Conservation (phyloP, 352 stramenopile species). For the Globisporangium splendens region DNA sequence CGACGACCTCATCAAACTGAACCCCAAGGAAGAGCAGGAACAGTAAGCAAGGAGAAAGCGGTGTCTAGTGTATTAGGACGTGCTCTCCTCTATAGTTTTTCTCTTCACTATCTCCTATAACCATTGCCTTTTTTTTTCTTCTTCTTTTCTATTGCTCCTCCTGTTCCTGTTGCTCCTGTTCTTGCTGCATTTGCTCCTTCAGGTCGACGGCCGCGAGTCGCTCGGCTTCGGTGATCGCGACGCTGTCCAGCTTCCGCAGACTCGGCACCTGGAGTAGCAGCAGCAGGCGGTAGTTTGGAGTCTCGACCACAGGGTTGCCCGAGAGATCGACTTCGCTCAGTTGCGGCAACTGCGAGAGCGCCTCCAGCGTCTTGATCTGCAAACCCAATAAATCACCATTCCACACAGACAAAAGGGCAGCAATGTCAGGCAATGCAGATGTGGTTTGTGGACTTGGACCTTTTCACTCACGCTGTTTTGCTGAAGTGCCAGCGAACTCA, state of each 20-base stretch:
- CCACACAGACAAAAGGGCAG: background rate
- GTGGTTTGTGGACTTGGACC: background rate
- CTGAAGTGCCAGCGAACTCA: slow-evolving; percentile 46
- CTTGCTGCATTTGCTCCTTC: slow-evolving; percentile 24
- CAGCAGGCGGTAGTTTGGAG: slow-evolving; percentile 47
- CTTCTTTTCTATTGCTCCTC: slow-evolving; percentile 11
- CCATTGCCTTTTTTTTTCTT: slow-evolving; percentile 7
- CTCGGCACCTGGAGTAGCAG: slow-evolving; percentile 50
- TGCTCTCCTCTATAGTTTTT: slow-evolving; percentile 11
- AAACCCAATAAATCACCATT: no score
- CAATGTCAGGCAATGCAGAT: background rate
- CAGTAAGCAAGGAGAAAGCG: slow-evolving; percentile 46
- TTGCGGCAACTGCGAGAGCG: slow-evolving; percentile 31
- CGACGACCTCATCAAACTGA: slow-evolving; percentile 98
- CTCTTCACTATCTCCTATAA: slow-evolving; percentile 28
- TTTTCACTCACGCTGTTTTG: slow-evolving; percentile 51
- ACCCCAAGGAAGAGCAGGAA: slow-evolving; percentile 82
- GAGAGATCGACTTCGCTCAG: slow-evolving; percentile 44
- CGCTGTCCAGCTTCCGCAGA: slow-evolving; percentile 58
- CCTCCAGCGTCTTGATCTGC: slow-evolving; percentile 52
- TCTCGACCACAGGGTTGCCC: slow-evolving; percentile 52
- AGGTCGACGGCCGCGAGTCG: slow-evolving; percentile 54
- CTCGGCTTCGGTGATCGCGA: slow-evolving; percentile 56
- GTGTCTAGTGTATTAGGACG: slow-evolving; percentile 16
- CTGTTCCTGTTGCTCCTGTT: slow-evolving; percentile 6